Percentiles rank a stretch among this genome's conserved stretches.
Conservation (phyloP, 176 grass and related monocot genomes). For the Sorghum bicolor region DNA sequence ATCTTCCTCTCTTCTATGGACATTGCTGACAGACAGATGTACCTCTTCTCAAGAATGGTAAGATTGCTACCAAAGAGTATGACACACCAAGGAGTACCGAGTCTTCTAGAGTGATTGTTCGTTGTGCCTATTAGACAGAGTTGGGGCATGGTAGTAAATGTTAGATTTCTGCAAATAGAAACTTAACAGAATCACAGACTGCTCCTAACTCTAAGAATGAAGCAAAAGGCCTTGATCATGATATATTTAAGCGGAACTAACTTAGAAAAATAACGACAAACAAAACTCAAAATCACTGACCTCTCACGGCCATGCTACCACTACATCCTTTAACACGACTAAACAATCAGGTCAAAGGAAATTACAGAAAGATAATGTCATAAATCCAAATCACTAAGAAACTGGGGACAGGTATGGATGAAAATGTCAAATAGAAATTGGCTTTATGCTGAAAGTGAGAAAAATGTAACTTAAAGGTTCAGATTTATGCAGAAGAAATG, state of each 20-base stretch:
- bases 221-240: conserved; percentile 3
- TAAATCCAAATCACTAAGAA: conserved; percentile 7
- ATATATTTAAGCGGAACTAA: conserved; percentile 34
- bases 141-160: conserved; percentile 2
- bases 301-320: conserved; percentile 1
- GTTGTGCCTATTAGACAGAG: conserved; percentile 35
- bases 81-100: conserved; percentile 3
- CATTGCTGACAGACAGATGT: conserved; percentile 21
- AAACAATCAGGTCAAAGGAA: conserved; percentile 2
- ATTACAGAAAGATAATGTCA: not conserved
- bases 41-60: conserved; percentile 11
- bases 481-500: not conserved
- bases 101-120: conserved; percentile 31
- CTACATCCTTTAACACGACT: not conserved
- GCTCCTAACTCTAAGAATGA: not conserved
- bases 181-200: conserved; percentile 10
- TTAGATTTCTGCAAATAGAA: conserved; percentile 24
- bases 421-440: conserved; percentile 8
- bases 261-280: conserved; percentile 8
- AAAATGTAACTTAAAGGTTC: conserved; percentile 11
- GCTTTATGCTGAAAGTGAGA: not conserved
- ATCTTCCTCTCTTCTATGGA: conserved; percentile 57
- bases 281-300: not conserved
- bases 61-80: not conserved
- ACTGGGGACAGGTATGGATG: not conserved